Conservation (phyloP, 495 filamentous ascomycete species). For the Choiromyces venosus region DNA sequence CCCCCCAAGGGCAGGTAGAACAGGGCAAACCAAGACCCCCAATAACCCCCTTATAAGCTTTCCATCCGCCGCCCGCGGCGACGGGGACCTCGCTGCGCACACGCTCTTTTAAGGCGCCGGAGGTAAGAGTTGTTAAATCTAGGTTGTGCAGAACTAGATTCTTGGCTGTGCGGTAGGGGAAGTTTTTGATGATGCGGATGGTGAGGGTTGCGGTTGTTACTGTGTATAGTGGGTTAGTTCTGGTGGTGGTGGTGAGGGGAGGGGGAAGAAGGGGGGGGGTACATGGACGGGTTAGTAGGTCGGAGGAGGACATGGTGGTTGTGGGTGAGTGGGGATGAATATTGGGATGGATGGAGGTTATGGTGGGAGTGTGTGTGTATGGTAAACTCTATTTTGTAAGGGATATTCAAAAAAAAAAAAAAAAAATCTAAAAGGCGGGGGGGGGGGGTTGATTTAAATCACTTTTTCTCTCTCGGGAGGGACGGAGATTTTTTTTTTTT, state of each 20-base stretch:
- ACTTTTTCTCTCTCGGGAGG: too few relatives aligned
- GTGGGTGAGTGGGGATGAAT: background rate
- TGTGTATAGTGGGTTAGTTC: background rate
- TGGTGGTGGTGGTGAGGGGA: background rate
- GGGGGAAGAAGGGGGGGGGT: background rate
- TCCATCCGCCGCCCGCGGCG: constrained; percentile 35
- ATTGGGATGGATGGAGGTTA: background rate
- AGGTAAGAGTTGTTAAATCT: constrained; percentile 38
- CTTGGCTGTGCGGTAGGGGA: constrained; percentile 41
- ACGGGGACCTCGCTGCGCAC: background rate
- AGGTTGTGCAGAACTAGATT: constrained; percentile 40
- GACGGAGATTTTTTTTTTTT: too few relatives aligned
- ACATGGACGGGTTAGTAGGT: background rate
- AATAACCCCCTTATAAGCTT: constrained; percentile 37
- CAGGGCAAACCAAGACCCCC: constrained; percentile 15
- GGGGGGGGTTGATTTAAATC: too few relatives aligned
- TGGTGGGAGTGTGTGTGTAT: too few relatives aligned
- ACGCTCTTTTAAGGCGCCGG: constrained; percentile 38
- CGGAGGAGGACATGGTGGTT: background rate
- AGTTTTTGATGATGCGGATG: constrained; percentile 42
- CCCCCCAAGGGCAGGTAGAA: too few relatives aligned
- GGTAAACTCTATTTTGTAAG: too few relatives aligned
- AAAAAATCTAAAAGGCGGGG: too few relatives aligned
- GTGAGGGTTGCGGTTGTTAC: constrained; percentile 41
- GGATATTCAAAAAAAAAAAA: too few relatives aligned